phyloP scores from a whole-genome alignment of 192 early-diverging fungal species.

The Haplosporangium gracile region DNA sequence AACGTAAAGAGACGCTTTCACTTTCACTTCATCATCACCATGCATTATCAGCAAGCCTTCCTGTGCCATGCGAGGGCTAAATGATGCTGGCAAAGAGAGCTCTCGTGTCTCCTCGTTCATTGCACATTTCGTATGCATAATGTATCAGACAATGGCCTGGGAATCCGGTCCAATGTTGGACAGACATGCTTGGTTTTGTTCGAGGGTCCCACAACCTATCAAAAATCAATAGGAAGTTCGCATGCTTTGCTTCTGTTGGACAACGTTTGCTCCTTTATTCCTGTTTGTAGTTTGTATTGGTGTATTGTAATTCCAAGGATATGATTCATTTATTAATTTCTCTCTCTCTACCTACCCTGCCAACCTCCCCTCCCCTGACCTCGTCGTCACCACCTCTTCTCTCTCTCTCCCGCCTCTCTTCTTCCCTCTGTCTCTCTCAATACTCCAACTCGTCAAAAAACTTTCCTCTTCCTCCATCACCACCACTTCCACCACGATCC shows the following conservation, averaged over 20 bases:
- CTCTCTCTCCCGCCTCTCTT: neutral
- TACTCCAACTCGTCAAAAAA: neutral
- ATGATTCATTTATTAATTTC: neutral
- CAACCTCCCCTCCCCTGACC: neutral
- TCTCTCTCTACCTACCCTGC: neutral
- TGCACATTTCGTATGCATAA: no score
- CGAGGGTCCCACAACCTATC: no score
- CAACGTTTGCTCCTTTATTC: neutral
- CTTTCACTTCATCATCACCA: neutral
- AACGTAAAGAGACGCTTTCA: neutral
- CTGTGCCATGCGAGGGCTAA: neutral
- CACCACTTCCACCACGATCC: slow-evolving; percentile 3
- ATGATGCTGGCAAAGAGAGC: neutral
- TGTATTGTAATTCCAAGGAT: neutral
- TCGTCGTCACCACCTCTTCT: neutral
- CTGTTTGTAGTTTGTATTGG: neutral
- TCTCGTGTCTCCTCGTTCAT: neutral
- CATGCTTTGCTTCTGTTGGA: neutral
- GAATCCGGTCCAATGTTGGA: no score
- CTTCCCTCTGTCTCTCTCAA: slow-evolving; percentile 19
- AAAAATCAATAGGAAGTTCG: no score
- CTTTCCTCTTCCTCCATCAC: neutral
- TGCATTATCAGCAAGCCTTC: neutral
- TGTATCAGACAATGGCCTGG: no score
- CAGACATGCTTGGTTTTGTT: no score